Percentiles rank a stretch among this genome's conserved stretches.
Evolutionary conservation across 305 asterid species (phyloP).

Genomic region (Fraxinus paxiana): DNA sequence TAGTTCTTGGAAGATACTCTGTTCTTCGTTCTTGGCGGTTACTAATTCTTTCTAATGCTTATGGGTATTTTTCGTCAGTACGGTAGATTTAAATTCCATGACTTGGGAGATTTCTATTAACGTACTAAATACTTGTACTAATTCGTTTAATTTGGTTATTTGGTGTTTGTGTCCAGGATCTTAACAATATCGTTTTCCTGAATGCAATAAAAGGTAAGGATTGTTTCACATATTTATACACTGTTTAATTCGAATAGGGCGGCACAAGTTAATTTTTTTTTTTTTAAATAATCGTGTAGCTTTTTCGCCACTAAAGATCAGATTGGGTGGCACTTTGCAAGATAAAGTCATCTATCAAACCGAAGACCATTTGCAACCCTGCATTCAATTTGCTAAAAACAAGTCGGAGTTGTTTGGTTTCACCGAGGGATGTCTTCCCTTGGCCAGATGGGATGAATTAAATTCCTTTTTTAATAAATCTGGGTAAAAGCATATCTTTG

Average conservation of each 20-base stretch:
- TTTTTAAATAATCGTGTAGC: conserved; percentile 32
- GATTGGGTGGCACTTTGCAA: conserved; percentile 66
- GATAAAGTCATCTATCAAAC: conserved; percentile 57
- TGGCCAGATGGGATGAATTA: conserved; percentile 66
- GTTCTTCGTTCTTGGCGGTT: not conserved
- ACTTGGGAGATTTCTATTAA: not conserved
- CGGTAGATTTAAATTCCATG: not conserved
- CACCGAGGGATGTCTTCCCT: conserved; percentile 49
- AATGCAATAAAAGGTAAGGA: conserved; percentile 57
- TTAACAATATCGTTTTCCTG: conserved; percentile 38
- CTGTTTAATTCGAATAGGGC: not conserved
- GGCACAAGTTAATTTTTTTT: not conserved
- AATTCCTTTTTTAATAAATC: conserved; percentile 48
- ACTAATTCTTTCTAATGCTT: not conserved
- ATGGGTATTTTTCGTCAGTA: not conserved
- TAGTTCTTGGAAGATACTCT: not conserved
- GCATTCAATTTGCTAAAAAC: conserved; percentile 37
- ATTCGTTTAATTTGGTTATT: not conserved
- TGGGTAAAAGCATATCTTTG: conserved; percentile 34
- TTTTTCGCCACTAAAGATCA: conserved; percentile 55
- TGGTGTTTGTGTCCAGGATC: conserved; percentile 42
- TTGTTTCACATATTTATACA: not conserved
- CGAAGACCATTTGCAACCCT: conserved; percentile 31
- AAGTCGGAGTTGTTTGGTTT: conserved; percentile 38
- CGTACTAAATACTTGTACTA: not conserved